phyloP scores from a whole-genome alignment of 441 rosid species.

The Syzygium malaccense region DNA sequence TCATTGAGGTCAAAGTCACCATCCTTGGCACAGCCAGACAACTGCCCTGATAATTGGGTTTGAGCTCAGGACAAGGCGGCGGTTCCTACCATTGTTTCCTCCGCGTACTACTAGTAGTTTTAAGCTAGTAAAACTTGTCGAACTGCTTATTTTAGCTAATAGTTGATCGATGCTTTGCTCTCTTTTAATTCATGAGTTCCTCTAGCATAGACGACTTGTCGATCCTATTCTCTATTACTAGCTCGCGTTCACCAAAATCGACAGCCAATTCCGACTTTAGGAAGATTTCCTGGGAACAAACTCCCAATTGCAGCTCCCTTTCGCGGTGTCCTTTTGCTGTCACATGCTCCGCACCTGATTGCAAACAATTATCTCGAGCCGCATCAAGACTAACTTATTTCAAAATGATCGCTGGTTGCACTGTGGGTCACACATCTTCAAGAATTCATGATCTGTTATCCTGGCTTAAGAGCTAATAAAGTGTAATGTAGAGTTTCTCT shows the following conservation, averaged over 20 bases:
- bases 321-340: neutral
- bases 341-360: neutral
- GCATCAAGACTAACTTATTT: neutral
- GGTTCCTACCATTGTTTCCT: neutral
- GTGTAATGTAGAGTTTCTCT: neutral
- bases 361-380: neutral
- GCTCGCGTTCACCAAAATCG: neutral
- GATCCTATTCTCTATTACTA: neutral
- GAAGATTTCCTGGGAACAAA: neutral
- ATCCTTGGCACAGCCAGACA: neutral
- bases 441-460: neutral
- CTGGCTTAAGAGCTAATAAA: fast-evolving
- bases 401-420: neutral
- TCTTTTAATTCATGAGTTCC: neutral
- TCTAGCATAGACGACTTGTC: neutral
- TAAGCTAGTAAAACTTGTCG: neutral
- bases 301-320: neutral
- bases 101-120: neutral
- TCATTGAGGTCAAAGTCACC: neutral
- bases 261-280: neutral
- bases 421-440: neutral
- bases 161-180: neutral
- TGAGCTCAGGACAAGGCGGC: neutral
- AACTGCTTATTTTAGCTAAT: neutral
- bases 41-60: neutral